Conservation (phyloP, 306 rosid species). For the Carpinus fangiana region DNA sequence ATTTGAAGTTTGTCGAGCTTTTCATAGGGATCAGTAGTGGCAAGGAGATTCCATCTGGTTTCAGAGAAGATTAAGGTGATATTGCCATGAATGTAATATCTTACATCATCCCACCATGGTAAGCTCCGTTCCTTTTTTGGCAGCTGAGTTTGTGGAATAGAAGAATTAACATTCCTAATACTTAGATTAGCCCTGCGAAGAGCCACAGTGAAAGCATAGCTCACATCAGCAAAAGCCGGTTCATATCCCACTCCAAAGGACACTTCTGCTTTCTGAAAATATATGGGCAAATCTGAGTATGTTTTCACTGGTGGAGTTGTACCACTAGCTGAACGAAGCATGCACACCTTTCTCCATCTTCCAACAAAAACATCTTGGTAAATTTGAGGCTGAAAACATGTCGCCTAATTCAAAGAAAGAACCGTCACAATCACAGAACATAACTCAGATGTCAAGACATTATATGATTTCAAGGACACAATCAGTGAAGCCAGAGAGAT, state of each 20-base stretch:
- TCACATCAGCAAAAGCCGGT: conserved; percentile 87
- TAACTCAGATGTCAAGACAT: conserved; percentile 6
- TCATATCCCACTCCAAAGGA: conserved; percentile 97
- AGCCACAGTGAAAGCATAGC: conserved; percentile 92
- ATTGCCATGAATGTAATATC: conserved; percentile 92
- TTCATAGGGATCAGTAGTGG: conserved; percentile 93
- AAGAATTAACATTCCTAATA: conserved; percentile 47
- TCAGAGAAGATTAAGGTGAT: conserved; percentile 68
- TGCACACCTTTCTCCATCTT: conserved; percentile 88
- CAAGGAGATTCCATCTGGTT: conserved; percentile 76
- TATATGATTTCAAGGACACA: conserved; percentile 7
- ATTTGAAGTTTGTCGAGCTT: conserved; percentile 87
- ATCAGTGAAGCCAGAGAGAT: conserved; percentile 1
- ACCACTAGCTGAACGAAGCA: conserved; percentile 98
- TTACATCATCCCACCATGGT: conserved; percentile 99
- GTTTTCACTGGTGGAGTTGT: conserved; percentile 96
- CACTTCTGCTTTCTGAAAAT: conserved; percentile 78
- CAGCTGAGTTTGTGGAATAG: conserved; percentile 54
- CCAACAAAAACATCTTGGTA: conserved; percentile 85
- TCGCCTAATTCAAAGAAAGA: conserved; percentile 68
- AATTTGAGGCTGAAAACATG: conserved; percentile 94
- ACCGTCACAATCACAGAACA: conserved; percentile 32
- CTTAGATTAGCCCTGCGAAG: conserved; percentile 98
- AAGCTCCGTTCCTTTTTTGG: conserved; percentile 90
- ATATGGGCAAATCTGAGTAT: conserved; percentile 72